phyloP scores from a whole-genome alignment of 805 yeast species.

The Ogataea haglerorum region DNA sequence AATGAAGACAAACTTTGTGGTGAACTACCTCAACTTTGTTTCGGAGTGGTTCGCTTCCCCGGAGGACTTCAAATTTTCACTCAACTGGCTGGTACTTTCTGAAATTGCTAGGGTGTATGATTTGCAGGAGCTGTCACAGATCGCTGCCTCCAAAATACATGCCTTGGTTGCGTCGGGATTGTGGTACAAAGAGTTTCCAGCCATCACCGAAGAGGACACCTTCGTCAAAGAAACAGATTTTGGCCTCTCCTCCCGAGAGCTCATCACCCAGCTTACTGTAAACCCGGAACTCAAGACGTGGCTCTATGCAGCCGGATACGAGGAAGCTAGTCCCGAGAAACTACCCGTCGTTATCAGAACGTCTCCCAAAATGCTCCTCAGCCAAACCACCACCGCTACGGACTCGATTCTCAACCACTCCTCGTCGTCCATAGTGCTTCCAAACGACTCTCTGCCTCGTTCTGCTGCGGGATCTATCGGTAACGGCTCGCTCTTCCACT shows the following conservation, averaged over 20 bases:
- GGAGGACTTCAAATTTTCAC: constrained; percentile 18
- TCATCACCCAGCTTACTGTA: constrained; percentile 5
- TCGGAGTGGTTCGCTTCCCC: constrained; percentile 20
- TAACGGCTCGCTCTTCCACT: constrained; percentile 11
- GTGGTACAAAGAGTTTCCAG: constrained; percentile 20
- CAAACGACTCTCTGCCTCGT: constrained; percentile 10
- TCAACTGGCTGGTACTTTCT: constrained; percentile 17
- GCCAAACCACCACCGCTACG: constrained; percentile 20
- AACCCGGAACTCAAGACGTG: constrained; percentile 13
- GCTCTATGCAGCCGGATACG: constrained; percentile 15
- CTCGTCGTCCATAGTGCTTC: constrained; percentile 14
- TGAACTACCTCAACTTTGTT: constrained; percentile 21
- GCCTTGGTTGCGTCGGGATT: constrained; percentile 7
- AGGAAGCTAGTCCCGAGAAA: constrained; percentile 4
- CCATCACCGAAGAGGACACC: constrained; percentile 3
- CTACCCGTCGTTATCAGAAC: constrained; percentile 13
- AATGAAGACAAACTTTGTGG: constrained; percentile 24
- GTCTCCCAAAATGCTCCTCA: constrained; percentile 18
- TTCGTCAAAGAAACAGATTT: neutral
- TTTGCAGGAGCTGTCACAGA: constrained; percentile 10
- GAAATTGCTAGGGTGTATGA: constrained; percentile 9
- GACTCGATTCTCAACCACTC: constrained; percentile 21
- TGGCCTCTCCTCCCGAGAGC: neutral
- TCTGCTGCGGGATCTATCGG: constrained; percentile 11
- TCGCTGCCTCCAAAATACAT: constrained; percentile 8